These are phyloP conservation scores for Globisporangium middletonii DNA, from an alignment of 352 stramenopile species.

Conservation along the genomic window DNA sequence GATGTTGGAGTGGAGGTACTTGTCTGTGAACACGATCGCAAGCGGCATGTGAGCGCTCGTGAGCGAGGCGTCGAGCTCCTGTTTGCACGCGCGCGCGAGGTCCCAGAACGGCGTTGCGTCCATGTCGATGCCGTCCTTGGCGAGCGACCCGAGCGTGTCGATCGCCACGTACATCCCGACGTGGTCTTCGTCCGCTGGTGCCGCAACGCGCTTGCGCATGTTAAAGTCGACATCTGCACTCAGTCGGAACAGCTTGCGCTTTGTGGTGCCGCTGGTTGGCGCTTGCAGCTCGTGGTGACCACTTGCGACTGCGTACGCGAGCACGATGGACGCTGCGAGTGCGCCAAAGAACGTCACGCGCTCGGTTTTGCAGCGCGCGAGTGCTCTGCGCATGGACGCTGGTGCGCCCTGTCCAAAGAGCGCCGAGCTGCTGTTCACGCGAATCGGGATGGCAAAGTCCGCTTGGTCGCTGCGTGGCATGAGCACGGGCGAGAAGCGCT, in stretches of 20 bases:
- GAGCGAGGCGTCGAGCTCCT: constrained; percentile 6
- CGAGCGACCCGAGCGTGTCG: not conserved
- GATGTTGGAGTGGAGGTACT: not conserved
- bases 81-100: constrained; percentile 5
- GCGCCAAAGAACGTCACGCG: too few relatives aligned
- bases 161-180: not conserved
- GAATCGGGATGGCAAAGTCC: too few relatives aligned
- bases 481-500: constrained; percentile 7
- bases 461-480: not conserved
- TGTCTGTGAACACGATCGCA: not conserved
- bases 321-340: too few relatives aligned
- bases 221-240: not conserved
- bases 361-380: constrained; percentile 32
- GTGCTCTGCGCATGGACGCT: constrained; percentile 25
- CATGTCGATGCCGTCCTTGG: constrained; percentile 1
- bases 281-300: not conserved
- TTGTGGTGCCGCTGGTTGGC: too few relatives aligned
- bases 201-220: constrained; percentile 2
- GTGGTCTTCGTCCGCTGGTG: not conserved
- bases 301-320: too few relatives aligned
- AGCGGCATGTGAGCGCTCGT: constrained; percentile 3
- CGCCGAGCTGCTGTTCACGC: constrained; percentile 2
- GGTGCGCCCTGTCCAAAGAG: constrained; percentile 32
- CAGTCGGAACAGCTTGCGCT: not conserved
- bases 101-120: constrained; percentile 11